Percentiles rank a stretch among this genome's conserved stretches.
phyloP scores from a whole-genome alignment of 1,284 basidiomycete species.

The Cutaneotrichosporon mucoides region DNA sequence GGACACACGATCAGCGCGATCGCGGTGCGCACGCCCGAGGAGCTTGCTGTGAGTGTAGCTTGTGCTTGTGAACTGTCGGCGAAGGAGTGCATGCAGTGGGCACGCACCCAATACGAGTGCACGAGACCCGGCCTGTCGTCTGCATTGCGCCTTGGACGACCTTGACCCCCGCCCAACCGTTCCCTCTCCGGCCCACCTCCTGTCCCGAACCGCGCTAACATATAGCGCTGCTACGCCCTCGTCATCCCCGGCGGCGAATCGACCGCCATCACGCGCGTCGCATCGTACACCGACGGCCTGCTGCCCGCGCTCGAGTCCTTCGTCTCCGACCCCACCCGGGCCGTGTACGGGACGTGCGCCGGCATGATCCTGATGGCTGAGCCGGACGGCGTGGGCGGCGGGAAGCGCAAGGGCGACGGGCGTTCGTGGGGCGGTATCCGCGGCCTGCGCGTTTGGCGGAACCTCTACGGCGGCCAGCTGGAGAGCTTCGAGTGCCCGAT shows the following conservation, averaged over 20 bases:
- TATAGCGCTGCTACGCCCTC: conserved; percentile 66
- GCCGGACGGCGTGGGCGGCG: conserved; percentile 59
- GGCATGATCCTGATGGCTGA: conserved; percentile 87
- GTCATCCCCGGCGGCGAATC: conserved; percentile 92
- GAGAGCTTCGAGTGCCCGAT: conserved; percentile 86
- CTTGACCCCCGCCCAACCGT: too few relatives aligned
- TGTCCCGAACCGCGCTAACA: background rate
- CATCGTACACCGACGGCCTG: conserved; percentile 73
- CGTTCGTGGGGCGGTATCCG: conserved; percentile 62
- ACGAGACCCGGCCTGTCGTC: too few relatives aligned
- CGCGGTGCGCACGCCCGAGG: conserved; percentile 69
- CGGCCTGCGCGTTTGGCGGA: conserved; percentile 74
- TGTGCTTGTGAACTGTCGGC: too few relatives aligned
- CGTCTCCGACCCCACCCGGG: conserved; percentile 58
- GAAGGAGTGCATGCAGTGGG: too few relatives aligned
- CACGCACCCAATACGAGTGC: too few relatives aligned
- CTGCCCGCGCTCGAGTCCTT: conserved; percentile 72
- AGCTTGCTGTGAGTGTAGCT: conserved; percentile 57
- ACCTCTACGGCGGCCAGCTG: conserved; percentile 65
- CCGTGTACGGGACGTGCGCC: conserved; percentile 95
- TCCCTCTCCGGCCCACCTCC: too few relatives aligned
- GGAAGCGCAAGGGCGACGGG: conserved; percentile 54
- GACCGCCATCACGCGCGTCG: conserved; percentile 78
- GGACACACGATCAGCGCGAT: conserved; percentile 32
- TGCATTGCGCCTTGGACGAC: too few relatives aligned